Percentiles rank a stretch among this genome's conserved stretches.
Conservation (phyloP, 2,329 filamentous ascomycete genomes). For the Karstenula rhodostoma region DNA sequence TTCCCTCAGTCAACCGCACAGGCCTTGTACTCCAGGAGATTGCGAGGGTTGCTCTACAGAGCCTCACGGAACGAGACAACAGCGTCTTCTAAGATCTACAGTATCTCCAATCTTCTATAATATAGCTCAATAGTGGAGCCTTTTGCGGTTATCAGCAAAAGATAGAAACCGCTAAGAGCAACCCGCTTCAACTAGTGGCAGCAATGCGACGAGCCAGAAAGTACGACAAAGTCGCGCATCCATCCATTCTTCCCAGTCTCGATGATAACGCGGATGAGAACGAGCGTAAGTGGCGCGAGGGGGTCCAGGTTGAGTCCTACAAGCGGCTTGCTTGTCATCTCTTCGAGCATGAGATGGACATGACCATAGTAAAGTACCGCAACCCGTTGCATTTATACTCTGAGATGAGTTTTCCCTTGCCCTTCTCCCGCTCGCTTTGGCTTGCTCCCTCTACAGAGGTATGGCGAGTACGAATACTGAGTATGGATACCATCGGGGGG, state of each 20-base stretch:
- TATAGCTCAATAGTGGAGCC: slow-evolving; percentile 61
- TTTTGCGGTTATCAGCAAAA: slow-evolving; percentile 65
- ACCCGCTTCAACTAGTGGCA: slow-evolving; percentile 60
- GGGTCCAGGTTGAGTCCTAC: slow-evolving; percentile 70
- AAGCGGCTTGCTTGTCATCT: slow-evolving; percentile 57
- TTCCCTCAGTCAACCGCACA: slow-evolving; percentile 40
- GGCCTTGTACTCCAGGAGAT: slow-evolving; percentile 42
- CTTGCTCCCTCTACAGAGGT: slow-evolving; percentile 67
- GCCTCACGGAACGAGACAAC: slow-evolving; percentile 39
- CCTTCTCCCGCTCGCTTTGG: slow-evolving; percentile 69
- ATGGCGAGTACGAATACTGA: slow-evolving; percentile 66
- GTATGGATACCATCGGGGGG: neutral
- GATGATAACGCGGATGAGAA: slow-evolving; percentile 61
- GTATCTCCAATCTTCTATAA: slow-evolving; percentile 60
- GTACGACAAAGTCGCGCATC: slow-evolving; percentile 64
- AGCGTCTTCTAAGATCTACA: slow-evolving; percentile 55
- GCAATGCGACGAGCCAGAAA: slow-evolving; percentile 60
- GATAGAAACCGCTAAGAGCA: slow-evolving; percentile 65
- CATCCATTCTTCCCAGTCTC: slow-evolving; percentile 58
- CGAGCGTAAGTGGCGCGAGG: slow-evolving; percentile 69
- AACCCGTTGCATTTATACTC: slow-evolving; percentile 71
- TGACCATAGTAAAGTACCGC: slow-evolving; percentile 30
- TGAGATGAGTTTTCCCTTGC: slow-evolving; percentile 71
- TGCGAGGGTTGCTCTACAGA: slow-evolving; percentile 36
- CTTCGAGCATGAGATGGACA: slow-evolving; percentile 32